Percentiles rank a stretch among this genome's conserved stretches.
Conservation (phyloP, 1,284 basidiomycete species). For the Cryptococcus wingfieldii region DNA sequence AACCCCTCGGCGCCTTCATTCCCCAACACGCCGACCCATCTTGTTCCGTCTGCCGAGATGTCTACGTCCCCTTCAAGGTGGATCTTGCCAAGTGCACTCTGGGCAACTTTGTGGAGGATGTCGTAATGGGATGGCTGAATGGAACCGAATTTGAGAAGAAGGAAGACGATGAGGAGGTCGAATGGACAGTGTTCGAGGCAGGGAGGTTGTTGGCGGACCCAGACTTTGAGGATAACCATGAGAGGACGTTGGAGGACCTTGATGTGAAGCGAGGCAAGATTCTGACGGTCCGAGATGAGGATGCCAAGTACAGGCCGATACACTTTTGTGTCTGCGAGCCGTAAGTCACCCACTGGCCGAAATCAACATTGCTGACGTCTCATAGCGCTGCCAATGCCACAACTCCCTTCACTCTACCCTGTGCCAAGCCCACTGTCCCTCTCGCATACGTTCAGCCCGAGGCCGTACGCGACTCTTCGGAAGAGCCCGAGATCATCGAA, state of each 20-base stretch:
- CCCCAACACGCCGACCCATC: conserved; percentile 64
- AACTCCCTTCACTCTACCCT: conserved; percentile 13
- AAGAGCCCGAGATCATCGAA: conserved; percentile 10
- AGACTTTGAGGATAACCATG: conserved; percentile 45
- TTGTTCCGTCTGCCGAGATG: conserved; percentile 83
- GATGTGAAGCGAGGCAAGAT: conserved; percentile 57
- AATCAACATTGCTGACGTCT: background rate
- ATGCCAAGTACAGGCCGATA: conserved; percentile 69
- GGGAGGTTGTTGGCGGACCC: conserved; percentile 52
- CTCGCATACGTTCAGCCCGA: conserved; percentile 1
- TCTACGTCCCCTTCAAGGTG: conserved; percentile 69
- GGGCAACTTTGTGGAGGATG: conserved; percentile 64
- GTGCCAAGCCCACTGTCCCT: conserved; percentile 11
- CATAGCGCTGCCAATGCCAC: background rate
- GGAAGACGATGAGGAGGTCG: conserved; percentile 43
- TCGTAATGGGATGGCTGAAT: conserved; percentile 48
- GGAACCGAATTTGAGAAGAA: conserved; percentile 57
- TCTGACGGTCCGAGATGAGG: conserved; percentile 66
- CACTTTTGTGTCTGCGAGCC: conserved; percentile 65
- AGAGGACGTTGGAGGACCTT: conserved; percentile 41
- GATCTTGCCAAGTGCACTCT: conserved; percentile 65
- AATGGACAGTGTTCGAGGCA: conserved; percentile 82
- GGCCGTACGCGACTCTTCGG: conserved; percentile 8
- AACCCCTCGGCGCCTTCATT: conserved; percentile 61
- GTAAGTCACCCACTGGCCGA: conserved; percentile 54